These are phyloP conservation scores for Lentinula sp. DNA, from an alignment of 768 basidiomycete genomes.

Conservation along the genomic window DNA sequence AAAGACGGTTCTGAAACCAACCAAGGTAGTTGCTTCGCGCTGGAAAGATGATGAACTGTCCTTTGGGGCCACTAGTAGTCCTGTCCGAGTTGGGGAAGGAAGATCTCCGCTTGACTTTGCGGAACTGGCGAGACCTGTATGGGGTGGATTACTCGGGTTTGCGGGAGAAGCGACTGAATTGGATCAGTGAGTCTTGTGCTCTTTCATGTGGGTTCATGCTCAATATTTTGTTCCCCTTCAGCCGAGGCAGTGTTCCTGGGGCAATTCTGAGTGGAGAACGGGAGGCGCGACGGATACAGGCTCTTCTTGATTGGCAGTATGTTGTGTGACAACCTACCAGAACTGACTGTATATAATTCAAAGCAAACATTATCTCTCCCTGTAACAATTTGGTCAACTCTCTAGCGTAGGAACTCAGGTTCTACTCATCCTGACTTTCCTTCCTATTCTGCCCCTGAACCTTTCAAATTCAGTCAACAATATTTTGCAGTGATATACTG, in stretches of 20 bases:
- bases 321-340: background rate
- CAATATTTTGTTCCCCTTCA: background rate
- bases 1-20: background rate
- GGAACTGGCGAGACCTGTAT: background rate
- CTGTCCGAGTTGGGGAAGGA: background rate
- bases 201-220: background rate
- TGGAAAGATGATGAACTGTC: slow-evolving; percentile 6
- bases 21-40: background rate
- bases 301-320: background rate
- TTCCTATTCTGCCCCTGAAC: too few relatives aligned
- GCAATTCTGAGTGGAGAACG: slow-evolving; percentile 6
- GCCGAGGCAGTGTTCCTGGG: slow-evolving; percentile 7
- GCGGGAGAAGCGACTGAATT: slow-evolving; percentile 6
- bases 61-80: slow-evolving; percentile 4
- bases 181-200: slow-evolving; percentile 2
- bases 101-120: slow-evolving; percentile 7
- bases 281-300: background rate
- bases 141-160: slow-evolving; percentile 4
- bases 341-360: background rate
- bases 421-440: too few relatives aligned
- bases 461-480: too few relatives aligned
- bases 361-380: background rate
- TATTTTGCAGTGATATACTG: too few relatives aligned
- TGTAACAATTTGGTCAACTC: too few relatives aligned
- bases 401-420: too few relatives aligned